Base-by-base conservation (phyloP, 1,284 basidiomycete species). In the Austropuccinia psidii region DNA sequence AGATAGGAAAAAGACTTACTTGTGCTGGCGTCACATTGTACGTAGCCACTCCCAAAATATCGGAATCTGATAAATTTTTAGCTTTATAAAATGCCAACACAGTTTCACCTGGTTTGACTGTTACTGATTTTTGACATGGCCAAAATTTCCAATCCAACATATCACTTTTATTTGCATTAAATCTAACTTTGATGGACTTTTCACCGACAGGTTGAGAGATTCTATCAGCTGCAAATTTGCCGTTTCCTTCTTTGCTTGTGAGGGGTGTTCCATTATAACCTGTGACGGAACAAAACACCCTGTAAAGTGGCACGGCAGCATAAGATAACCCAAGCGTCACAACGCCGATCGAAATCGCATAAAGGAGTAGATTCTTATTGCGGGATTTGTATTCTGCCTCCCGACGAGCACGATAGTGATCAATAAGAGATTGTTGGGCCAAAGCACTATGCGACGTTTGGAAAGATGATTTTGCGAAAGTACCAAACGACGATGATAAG, bases 11-110 rank as follows among this genome's bases (percentile, higher is more conserved):
- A 60, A 19, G 15, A 62, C 88, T 68, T 80, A 96, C 95, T 79
- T 90, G 84, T 79, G 92, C 90, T 15, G 92, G 92, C 0, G 91
- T 90, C 54, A 96, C 92, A 81, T 98, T 99, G 81, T 99, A 98
- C 7, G 96, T 98, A 24, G 95, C 95, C 81, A 99, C 98, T 0
- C 96, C 96, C 79, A 98, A 94, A 73, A 99, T 87, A 81, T 98
- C 96, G 77, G 89, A 84, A 54, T 87, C 83, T 13, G 89, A 88
- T 66, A 85, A 86, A 79, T 98, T 99, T 83, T 86, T 92, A 11
- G 95, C 96, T 69, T 86, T 93, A 82, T 97, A 99, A 81, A 99
- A 99, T 13, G 95, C 96, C 73, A 98, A 83, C 73, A 91, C 93
- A 2, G 93, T 95, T 84, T 99, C 94, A 1, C 96, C 96, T 0